These are phyloP conservation scores for Juglanconis sp. DNA, from an alignment of 2,329 filamentous ascomycete genomes.

Conservation along the genomic window DNA sequence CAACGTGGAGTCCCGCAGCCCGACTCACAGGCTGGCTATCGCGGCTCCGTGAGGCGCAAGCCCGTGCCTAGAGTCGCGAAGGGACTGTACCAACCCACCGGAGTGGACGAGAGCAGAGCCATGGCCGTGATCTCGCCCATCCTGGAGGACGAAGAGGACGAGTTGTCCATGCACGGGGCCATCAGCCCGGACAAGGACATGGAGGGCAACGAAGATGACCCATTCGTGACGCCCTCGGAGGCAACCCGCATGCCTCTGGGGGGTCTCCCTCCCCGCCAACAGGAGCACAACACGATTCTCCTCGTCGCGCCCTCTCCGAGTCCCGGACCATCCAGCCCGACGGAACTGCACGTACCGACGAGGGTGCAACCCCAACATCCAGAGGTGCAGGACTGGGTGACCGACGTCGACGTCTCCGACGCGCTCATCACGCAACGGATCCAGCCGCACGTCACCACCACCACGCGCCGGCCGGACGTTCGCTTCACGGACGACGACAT, in stretches of 20 bases:
- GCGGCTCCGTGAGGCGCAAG: slow-evolving; percentile 24
- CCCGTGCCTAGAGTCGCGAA: slow-evolving; percentile 28
- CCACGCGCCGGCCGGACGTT: slow-evolving; percentile 32
- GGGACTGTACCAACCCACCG: slow-evolving; percentile 35
- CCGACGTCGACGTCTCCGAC: slow-evolving; percentile 53
- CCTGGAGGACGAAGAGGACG: slow-evolving; percentile 57
- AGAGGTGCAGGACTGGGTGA: slow-evolving; percentile 58
- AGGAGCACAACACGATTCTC: slow-evolving; percentile 16
- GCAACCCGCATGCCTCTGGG: slow-evolving; percentile 20
- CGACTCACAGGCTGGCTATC: slow-evolving; percentile 19
- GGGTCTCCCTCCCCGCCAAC: slow-evolving; percentile 16
- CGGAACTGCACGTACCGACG: slow-evolving; percentile 7
- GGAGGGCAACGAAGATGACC: slow-evolving; percentile 34
- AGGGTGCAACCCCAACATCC: slow-evolving; percentile 36
- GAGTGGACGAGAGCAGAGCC: slow-evolving; percentile 26
- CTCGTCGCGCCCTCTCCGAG: slow-evolving; percentile 39
- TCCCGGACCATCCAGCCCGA: slow-evolving; percentile 2
- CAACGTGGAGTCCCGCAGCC: slow-evolving; percentile 35
- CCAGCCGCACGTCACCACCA: slow-evolving; percentile 29
- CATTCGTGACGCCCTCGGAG: slow-evolving; percentile 45
- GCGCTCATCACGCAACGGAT: slow-evolving; percentile 46
- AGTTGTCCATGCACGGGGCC: slow-evolving; percentile 25
- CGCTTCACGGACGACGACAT: slow-evolving; percentile 21
- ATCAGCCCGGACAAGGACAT: slow-evolving; percentile 20
- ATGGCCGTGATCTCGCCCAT: slow-evolving; percentile 51